Percentiles rank a stretch among this genome's conserved stretches.
phyloP scores from a whole-genome alignment of 495 filamentous ascomycete genomes.

The Penicillium mononematosum region DNA sequence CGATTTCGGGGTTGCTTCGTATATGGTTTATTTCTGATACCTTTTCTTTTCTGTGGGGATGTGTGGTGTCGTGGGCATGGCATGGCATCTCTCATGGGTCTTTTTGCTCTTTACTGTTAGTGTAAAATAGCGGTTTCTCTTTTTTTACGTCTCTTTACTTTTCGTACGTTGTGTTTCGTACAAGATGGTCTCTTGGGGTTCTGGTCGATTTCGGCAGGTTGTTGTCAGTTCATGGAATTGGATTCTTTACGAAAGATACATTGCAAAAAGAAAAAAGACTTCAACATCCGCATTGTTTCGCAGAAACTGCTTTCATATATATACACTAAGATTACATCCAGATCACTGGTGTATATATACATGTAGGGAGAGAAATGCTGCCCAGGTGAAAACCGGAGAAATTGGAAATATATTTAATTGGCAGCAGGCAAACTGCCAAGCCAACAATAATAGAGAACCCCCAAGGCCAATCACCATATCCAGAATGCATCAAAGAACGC shows the following conservation, averaged over 20 bases:
- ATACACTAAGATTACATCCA: slow-evolving; percentile 19
- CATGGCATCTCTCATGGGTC: neutral
- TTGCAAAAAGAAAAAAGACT: neutral
- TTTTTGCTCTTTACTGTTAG: slow-evolving; percentile 16
- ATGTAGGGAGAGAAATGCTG: slow-evolving; percentile 3
- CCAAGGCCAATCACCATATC: slow-evolving; percentile 36
- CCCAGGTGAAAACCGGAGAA: slow-evolving; percentile 7
- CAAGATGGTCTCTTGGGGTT: neutral
- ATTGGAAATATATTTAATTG: slow-evolving; percentile 20
- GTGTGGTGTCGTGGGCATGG: neutral
- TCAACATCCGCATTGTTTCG: neutral
- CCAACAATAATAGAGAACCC: slow-evolving; percentile 18
- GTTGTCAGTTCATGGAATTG: neutral
- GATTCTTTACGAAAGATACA: neutral
- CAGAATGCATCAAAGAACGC: slow-evolving; percentile 42
- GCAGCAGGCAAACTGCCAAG: slow-evolving; percentile 11
- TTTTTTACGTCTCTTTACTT: slow-evolving; percentile 11
- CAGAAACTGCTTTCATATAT: neutral
- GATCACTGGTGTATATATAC: slow-evolving; percentile 9
- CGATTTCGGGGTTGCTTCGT: neutral
- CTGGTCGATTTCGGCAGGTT: neutral
- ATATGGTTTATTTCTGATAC: slow-evolving; percentile 12
- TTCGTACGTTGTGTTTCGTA: slow-evolving; percentile 1
- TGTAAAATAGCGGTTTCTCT: slow-evolving; percentile 27
- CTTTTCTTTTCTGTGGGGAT: slow-evolving; percentile 11